These are phyloP conservation scores for Backusella liffmaniae DNA, from an alignment of 192 early-diverging fungal genomes.

Conservation along the genomic window DNA sequence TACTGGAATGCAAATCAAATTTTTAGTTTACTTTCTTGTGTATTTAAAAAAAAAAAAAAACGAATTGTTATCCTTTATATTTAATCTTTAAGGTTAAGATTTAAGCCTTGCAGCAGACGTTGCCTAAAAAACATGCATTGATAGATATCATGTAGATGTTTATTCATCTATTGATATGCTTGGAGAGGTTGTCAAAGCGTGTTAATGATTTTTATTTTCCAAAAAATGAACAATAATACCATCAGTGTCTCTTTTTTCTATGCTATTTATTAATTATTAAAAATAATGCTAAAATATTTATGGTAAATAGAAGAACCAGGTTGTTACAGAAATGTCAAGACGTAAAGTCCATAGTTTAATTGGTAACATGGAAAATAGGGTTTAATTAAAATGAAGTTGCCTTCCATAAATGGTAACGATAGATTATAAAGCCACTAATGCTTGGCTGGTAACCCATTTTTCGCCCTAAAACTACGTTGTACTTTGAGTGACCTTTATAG, in stretches of 20 bases:
- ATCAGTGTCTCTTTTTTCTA: not conserved
- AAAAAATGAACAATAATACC: not conserved
- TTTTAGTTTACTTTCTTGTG: too few relatives aligned
- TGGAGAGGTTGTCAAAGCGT: too few relatives aligned
- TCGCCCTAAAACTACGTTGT: not conserved
- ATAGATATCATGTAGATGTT: too few relatives aligned
- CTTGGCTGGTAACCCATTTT: not conserved
- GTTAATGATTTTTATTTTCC: not conserved
- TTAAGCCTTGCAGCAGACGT: too few relatives aligned
- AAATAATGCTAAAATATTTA: not conserved
- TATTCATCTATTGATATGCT: too few relatives aligned
- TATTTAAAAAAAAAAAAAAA: too few relatives aligned
- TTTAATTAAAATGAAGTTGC: not conserved
- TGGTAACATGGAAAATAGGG: not conserved
- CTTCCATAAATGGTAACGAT: not conserved
- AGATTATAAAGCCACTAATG: not conserved
- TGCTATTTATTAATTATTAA: not conserved
- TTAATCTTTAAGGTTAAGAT: too few relatives aligned
- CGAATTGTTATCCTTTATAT: too few relatives aligned
- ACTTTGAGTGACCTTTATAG: not conserved
- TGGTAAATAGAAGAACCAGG: not conserved
- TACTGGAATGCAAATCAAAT: too few relatives aligned
- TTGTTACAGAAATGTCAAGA: not conserved
- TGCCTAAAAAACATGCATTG: too few relatives aligned
- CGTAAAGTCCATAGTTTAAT: not conserved